Evolutionary conservation across 495 filamentous ascomycete species (phyloP), one percentile per base, ranked within the genome.

Genomic region (Penicillium bialowiezense): DNA sequence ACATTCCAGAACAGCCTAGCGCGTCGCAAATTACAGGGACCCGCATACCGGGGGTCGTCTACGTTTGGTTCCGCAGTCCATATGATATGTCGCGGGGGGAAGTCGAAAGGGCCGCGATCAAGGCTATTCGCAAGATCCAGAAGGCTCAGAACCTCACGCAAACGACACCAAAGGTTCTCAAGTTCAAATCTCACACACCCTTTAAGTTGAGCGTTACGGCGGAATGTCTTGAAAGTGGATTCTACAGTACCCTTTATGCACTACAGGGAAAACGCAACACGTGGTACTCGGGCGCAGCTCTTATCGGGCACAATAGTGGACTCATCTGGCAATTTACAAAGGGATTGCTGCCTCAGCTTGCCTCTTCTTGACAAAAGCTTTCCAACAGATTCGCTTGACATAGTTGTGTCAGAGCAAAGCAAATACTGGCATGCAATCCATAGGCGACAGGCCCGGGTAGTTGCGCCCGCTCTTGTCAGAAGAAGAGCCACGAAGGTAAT

Each of bases 251-350:
- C 18, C 50, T 78, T 45, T 69, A 76, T 50, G 70, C 48, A 9
- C 52, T 85, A 48, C 79, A 85, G 58, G 80, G 80, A 1, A 49
- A 67, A n/a, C 46, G 69, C 36, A 60, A 65, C 10, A 82, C 77
- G 9, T 84, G 57, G 45, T 84, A 72, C 47, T 82, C 79, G 0
- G 80, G 80, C 1, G 77, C 75, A 5, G 58, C 67, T 2, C 62
- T 63, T 19, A 43, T 62, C 28, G 45, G 51, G 23, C 66, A 72
- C 40, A 52, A 59, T 35, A 65, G 64, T 15, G 47, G 49, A 4
- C 43, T 58, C 9, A 46, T 74, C 17, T 71, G 68, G 71, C 51
- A 56, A n/a, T 71, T 59, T 28, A 59, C 53, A 1, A 33, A 62
- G 19, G 31, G 28, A 6, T 28, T 51, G 6, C 19, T 48, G n/a